These are phyloP conservation scores for Coniochaeta prunicola DNA, from an alignment of 2,329 filamentous ascomycete genomes.

Conservation along the genomic window DNA sequence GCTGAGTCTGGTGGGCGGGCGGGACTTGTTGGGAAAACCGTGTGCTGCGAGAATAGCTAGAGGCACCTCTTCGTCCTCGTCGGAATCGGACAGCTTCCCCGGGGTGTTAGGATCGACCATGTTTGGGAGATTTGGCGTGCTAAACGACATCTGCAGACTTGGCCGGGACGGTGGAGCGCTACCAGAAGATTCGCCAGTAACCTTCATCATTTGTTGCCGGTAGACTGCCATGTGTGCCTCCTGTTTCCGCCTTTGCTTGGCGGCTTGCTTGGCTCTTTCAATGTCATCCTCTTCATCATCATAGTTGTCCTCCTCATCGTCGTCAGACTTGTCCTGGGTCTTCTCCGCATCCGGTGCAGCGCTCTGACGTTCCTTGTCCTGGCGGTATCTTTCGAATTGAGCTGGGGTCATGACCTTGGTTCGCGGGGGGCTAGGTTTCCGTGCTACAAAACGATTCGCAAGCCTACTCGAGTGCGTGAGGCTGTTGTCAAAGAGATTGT, in stretches of 20 bases:
- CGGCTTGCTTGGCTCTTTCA: slow-evolving; percentile 65
- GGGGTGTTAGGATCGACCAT: slow-evolving; percentile 17
- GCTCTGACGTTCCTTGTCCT: slow-evolving; percentile 59
- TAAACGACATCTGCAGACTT: slow-evolving; percentile 48
- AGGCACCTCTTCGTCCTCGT: slow-evolving; percentile 83
- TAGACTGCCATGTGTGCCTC: slow-evolving; percentile 87
- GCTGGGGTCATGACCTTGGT: slow-evolving; percentile 86
- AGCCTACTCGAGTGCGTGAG: slow-evolving; percentile 28
- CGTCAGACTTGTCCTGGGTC: slow-evolving; percentile 38
- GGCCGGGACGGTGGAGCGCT: slow-evolving; percentile 42
- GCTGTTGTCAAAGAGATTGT: slow-evolving; percentile 48
- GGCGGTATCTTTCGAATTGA: slow-evolving; percentile 75
- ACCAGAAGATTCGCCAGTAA: slow-evolving; percentile 63
- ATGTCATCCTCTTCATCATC: slow-evolving; percentile 72
- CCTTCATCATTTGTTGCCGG: slow-evolving; percentile 94
- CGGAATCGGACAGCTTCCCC: slow-evolving; percentile 45
- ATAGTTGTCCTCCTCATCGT: slow-evolving; percentile 58
- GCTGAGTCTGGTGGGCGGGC: slow-evolving; percentile 62
- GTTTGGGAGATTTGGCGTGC: slow-evolving; percentile 51
- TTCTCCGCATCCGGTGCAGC: slow-evolving; percentile 30
- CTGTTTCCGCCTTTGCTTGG: slow-evolving; percentile 76
- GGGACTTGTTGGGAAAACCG: slow-evolving; percentile 74
- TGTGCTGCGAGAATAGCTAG: slow-evolving; percentile 82
- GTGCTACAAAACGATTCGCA: slow-evolving; percentile 26
- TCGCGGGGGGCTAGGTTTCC: slow-evolving; percentile 31